Evolutionary conservation across 371 early-diverging fungal genomes (phyloP).

Genomic region (Rhizomucor miehei): DNA sequence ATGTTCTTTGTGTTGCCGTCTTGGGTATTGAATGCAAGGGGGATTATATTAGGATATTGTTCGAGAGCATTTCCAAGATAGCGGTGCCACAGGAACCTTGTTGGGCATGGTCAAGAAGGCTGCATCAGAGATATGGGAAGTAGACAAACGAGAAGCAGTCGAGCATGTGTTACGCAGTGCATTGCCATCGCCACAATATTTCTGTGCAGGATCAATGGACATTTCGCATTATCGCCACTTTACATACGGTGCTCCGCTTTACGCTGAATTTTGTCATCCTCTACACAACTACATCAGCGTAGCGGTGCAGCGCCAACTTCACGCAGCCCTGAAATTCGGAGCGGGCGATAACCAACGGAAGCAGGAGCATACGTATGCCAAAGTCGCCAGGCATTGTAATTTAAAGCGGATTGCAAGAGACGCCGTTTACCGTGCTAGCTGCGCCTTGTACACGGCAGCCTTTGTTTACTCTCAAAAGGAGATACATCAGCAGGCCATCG

Average conservation of each 20-base stretch:
- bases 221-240: slow-evolving; percentile 58
- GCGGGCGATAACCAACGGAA: neutral
- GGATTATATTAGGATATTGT: too few species aligned
- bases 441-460: slow-evolving; percentile 24
- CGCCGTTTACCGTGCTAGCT: slow-evolving; percentile 23
- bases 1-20: too few species aligned
- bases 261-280: slow-evolving; percentile 87
- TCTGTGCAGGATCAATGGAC: slow-evolving; percentile 72
- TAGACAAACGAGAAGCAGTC: neutral
- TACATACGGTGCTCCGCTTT: slow-evolving; percentile 63
- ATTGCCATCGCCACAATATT: slow-evolving; percentile 44
- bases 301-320: slow-evolving; percentile 78
- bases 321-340: slow-evolving; percentile 11
- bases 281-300: slow-evolving; percentile 93
- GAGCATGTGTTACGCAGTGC: neutral
- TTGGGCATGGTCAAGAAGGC: slow-evolving; percentile 20
- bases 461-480: slow-evolving; percentile 21
- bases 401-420: slow-evolving; percentile 11
- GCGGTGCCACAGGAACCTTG: too few species aligned
- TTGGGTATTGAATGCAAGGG: too few species aligned
- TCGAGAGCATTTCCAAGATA: too few species aligned
- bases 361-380: slow-evolving; percentile 20
- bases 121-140: slow-evolving; percentile 20
- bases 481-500: slow-evolving; percentile 4
- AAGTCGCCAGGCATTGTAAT: slow-evolving; percentile 33